These are phyloP conservation scores for Vachellia pachyceras DNA, from an alignment of 306 rosid species.

Conservation along the genomic window DNA sequence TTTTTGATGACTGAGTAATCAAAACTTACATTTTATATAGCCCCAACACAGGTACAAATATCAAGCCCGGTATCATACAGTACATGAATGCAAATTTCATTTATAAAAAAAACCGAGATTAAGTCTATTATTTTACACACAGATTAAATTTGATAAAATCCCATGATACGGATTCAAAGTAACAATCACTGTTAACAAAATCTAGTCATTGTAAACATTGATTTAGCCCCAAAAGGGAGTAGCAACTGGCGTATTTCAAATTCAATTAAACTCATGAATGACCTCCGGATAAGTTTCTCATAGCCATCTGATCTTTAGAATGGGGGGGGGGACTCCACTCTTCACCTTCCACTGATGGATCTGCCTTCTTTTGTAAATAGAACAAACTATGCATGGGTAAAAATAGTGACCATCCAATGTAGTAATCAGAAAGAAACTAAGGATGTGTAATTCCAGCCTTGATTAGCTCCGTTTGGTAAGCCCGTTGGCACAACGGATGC, in stretches of 20 bases:
- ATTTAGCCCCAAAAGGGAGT: background rate
- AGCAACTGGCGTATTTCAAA: slow-evolving; percentile 9
- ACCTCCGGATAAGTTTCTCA: background rate
- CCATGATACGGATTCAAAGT: too few relatives aligned
- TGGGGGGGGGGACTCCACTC: background rate
- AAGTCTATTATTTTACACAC: too few relatives aligned
- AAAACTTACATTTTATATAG: too few relatives aligned
- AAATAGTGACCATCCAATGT: slow-evolving; percentile 25
- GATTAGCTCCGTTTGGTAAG: too few relatives aligned
- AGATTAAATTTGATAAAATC: too few relatives aligned
- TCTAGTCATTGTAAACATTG: too few relatives aligned
- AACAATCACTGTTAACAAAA: background rate
- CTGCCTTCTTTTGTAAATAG: slow-evolving; percentile 8
- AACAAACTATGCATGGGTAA: slow-evolving; percentile 17
- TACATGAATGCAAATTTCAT: too few relatives aligned
- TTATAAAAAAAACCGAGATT: too few relatives aligned
- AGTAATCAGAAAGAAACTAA: background rate
- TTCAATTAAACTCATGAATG: slow-evolving; percentile 7
- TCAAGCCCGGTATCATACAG: too few relatives aligned
- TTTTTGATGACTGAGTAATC: too few relatives aligned
- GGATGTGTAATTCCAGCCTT: slow-evolving; percentile 17
- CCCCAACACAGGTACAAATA: too few relatives aligned
- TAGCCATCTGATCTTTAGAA: slow-evolving; percentile 9
- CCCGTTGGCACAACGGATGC: too few relatives aligned
- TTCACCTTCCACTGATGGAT: background rate